Base-by-base conservation (phyloP, 306 rosid species). In the Casuarina equisetifolia region DNA sequence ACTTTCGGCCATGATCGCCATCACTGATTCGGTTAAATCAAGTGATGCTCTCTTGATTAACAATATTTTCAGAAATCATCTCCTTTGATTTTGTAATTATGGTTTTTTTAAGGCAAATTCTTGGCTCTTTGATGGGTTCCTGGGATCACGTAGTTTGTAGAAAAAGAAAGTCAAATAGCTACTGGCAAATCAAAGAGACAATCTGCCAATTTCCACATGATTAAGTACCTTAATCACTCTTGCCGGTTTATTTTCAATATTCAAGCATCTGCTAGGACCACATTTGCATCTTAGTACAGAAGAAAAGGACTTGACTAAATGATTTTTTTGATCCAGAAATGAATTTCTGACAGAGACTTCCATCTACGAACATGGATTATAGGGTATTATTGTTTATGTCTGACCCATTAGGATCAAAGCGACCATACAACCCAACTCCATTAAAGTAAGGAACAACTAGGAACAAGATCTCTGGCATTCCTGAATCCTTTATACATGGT, bases 221-320 rank as follows among this genome's bases (percentile, higher is more conserved):
- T 25, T 25, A 25, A 25, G 32, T 25, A 25, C 32, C 32, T 25
- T 25, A 25, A 25, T 25, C 32, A 25, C 32, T 25, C 32, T 25
- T 25, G 32, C 54, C 53, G 54, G 17, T 57, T 69, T 62, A 75
- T 48, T 5, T 50, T 79, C 74, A 70, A 53, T 75, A 52, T 79
- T 75, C 81, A 71, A 35, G 74, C 25, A 9, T 19, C 38, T 9
- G 38, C 0, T 32, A 57, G 80, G 82, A 78, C 82, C 79, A 61
- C 79, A 17, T 42, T 32, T 49, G 42, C 44, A 40, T 15, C 36
- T 45, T 32, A 16, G 45, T 49, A 39, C 42, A 32, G 73, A 67
- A 55, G 35, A 6, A 40, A 58, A n/a, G 49, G 71, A 6, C 25
- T 73, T 66, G 82, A 73, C 79, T 39, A 9, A 49, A 54, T 80